Evolutionary conservation across 202 grass and related monocot species (phyloP).

Genomic region (Zizania palustris): DNA sequence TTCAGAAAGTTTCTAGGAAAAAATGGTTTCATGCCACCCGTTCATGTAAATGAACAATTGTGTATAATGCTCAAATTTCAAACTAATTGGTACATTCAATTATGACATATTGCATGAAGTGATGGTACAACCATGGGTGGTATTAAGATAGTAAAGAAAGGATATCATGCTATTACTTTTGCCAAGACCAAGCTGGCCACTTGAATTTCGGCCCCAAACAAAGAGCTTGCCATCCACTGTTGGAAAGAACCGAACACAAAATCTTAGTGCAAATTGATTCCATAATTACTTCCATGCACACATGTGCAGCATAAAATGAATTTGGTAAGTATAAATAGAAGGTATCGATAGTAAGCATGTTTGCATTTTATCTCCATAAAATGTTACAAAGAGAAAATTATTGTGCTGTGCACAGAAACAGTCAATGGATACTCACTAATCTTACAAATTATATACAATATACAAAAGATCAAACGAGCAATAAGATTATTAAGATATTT

Average conservation of each 20-base stretch:
- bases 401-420: background rate
- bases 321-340: conserved; percentile 22
- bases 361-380: conserved; percentile 7
- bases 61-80: conserved; percentile 14
- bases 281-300: conserved; percentile 14
- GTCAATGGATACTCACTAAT: conserved; percentile 4
- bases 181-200: conserved; percentile 95
- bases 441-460: conserved; percentile 9
- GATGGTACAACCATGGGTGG: background rate
- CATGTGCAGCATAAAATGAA: conserved; percentile 12
- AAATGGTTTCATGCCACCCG: background rate
- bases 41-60: background rate
- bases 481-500: conserved; percentile 17
- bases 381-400: background rate
- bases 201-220: conserved; percentile 87
- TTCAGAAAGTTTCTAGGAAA: conserved; percentile 12
- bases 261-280: conserved; percentile 11
- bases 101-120: conserved; percentile 19
- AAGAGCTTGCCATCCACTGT: conserved; percentile 81
- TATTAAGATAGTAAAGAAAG: conserved; percentile 16
- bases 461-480: background rate
- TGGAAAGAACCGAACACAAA: conserved; percentile 23
- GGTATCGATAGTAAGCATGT: background rate
- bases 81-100: background rate
- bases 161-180: conserved; percentile 64